These are phyloP conservation scores for Sclerotinia sclerotiorum DNA, from an alignment of 2,329 filamentous ascomycete species.

Conservation along the genomic window DNA sequence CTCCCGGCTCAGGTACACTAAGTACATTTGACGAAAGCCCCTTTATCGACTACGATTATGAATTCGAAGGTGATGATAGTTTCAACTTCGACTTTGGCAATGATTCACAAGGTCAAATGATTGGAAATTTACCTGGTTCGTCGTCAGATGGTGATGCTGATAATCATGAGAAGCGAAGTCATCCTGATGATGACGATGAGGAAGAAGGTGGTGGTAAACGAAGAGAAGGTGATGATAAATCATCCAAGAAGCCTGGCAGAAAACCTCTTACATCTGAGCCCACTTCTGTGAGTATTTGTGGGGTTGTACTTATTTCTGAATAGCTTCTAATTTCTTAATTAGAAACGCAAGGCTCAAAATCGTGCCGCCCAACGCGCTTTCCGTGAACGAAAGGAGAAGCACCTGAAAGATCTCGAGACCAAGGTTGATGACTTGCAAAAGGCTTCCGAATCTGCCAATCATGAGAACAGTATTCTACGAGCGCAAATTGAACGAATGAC, in stretches of 20 bases:
- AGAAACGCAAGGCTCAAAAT: constrained; percentile 97
- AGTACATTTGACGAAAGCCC: constrained; percentile 70
- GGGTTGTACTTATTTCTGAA: constrained; percentile 35
- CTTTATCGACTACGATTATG: constrained; percentile 78
- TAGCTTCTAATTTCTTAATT: constrained; percentile 30
- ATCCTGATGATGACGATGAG: constrained; percentile 67
- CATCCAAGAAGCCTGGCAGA: constrained; percentile 90
- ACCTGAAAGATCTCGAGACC: constrained; percentile 79
- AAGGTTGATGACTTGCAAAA: constrained; percentile 78
- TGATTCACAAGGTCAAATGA: constrained; percentile 63
- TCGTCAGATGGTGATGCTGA: constrained; percentile 47
- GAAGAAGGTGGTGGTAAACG: constrained; percentile 69
- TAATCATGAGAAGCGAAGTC: constrained; percentile 68
- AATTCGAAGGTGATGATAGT: constrained; percentile 69
- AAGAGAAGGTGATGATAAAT: constrained; percentile 75
- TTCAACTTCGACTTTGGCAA: constrained; percentile 61
- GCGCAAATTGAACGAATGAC: constrained; percentile 88
- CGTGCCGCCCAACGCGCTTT: constrained; percentile 90
- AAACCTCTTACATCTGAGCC: constrained; percentile 96
- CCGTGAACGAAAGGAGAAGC: constrained; percentile 91
- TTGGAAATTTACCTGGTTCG: constrained; percentile 68
- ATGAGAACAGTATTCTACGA: constrained; percentile 81
- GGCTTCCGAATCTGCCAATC: constrained; percentile 75
- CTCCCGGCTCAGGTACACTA: constrained; percentile 48
- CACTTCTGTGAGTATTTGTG: constrained; percentile 72